These are phyloP conservation scores for Raffaelea albimanens DNA, from an alignment of 2,329 filamentous ascomycete species.

Conservation along the genomic window DNA sequence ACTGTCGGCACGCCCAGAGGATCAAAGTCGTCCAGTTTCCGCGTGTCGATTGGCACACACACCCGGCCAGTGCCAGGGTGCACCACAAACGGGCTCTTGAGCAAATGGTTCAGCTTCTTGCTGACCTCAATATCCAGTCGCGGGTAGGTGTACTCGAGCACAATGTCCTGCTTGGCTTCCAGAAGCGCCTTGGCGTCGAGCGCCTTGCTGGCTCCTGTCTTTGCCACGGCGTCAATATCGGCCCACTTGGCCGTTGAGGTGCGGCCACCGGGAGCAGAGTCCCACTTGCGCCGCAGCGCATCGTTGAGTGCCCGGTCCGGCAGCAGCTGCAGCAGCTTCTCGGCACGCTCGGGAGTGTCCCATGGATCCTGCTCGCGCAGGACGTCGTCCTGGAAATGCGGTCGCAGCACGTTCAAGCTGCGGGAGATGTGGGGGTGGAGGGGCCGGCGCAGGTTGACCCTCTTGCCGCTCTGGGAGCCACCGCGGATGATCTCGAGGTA, in stretches of 20 bases:
- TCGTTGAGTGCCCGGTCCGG: slow-evolving; percentile 72
- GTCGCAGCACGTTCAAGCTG: slow-evolving; percentile 74
- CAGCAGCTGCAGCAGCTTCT: slow-evolving; percentile 73
- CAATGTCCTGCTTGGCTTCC: slow-evolving; percentile 90
- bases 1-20: slow-evolving; percentile 85
- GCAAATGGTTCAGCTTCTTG: slow-evolving; percentile 95
- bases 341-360: slow-evolving; percentile 56
- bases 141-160: slow-evolving; percentile 96
- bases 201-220: slow-evolving; percentile 60
- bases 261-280: slow-evolving; percentile 65
- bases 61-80: slow-evolving; percentile 91
- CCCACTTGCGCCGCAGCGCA: slow-evolving; percentile 83
- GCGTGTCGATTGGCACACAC: slow-evolving; percentile 85
- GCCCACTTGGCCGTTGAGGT: slow-evolving; percentile 79
- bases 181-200: slow-evolving; percentile 66
- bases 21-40: slow-evolving; percentile 70
- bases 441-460: slow-evolving; percentile 73
- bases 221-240: slow-evolving; percentile 81
- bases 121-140: slow-evolving; percentile 94
- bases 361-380: slow-evolving; percentile 83
- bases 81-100: slow-evolving; percentile 94
- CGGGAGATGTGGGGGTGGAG: slow-evolving; percentile 85
- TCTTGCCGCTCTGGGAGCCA: slow-evolving; percentile 76
- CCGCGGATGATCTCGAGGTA: slow-evolving; percentile 89
- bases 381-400: slow-evolving; percentile 76